A percentile compares a stretch with the other conserved stretches of the same genome.
Evolutionary conservation across 768 basidiomycete species (phyloP).

Genomic region (Pholiota microspora): DNA sequence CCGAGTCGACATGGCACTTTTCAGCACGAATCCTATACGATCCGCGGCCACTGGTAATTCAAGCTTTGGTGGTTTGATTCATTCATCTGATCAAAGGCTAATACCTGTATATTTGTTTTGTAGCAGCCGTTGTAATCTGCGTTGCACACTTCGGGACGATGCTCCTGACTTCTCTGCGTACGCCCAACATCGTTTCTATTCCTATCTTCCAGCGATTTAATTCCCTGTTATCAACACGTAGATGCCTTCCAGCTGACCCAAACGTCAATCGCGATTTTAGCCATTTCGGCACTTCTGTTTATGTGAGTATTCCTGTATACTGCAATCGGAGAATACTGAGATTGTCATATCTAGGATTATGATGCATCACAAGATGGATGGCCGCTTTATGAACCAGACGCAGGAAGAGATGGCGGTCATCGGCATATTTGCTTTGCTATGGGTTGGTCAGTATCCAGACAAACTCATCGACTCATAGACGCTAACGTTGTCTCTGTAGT

Average conservation of each 20-base stretch:
- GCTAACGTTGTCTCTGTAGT: constrained; percentile 23
- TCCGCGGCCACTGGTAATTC: constrained; percentile 39
- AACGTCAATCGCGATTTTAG: constrained; percentile 68
- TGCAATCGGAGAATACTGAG: not conserved
- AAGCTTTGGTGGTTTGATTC: not conserved
- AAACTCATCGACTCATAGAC: not conserved
- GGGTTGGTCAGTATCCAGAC: constrained; percentile 57
- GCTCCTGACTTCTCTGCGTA: constrained; percentile 46
- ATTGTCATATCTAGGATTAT: constrained; percentile 44
- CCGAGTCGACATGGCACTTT: constrained; percentile 39
- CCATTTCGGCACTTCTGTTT: constrained; percentile 61
- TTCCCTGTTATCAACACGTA: constrained; percentile 20
- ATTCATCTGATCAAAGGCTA: not conserved
- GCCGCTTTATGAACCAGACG: constrained; percentile 58
- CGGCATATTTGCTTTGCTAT: constrained; percentile 68
- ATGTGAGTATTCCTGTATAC: constrained; percentile 44
- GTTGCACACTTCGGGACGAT: constrained; percentile 52
- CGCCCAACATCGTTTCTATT: constrained; percentile 14
- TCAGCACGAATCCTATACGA: constrained; percentile 45
- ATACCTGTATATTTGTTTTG: not conserved
- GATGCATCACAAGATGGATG: constrained; percentile 63
- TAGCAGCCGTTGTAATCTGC: constrained; percentile 47
- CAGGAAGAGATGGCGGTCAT: constrained; percentile 78
- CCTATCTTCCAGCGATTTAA: not conserved
- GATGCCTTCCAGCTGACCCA: constrained; percentile 69